Evolutionary conservation across 192 early-diverging fungal genomes (phyloP), one percentile per base, ranked within the genome.

Genomic region (Backusella macrospora): DNA sequence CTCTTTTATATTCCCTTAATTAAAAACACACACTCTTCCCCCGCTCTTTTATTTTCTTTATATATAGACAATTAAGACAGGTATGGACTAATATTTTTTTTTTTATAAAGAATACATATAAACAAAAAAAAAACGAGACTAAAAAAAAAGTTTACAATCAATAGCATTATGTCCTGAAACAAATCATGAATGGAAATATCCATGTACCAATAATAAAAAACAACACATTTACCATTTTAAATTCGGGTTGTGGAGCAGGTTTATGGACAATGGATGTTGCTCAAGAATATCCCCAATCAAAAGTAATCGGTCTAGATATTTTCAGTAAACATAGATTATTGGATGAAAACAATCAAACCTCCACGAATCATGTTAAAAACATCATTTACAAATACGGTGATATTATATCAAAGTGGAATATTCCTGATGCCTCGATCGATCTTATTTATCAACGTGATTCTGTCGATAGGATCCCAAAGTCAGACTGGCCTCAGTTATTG

Each of bases 101-200:
- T 34, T 34, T 34, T 34, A 2, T 34, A 52, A 52, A 16, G 9
- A 52, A 52, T 9, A 59, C 26, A 23, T 26, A 59, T 23, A 26
- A 9, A 10, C 10, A 5, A 23, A 21, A 55, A 21, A 12, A 55
- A 21, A 6, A 59, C 6, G 26, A 59, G 21, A 59, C 52, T 59
- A 59, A 59, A 23, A 26, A 26, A 59, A 12, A 59, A 26, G 7
- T 9, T 13, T 10, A 10, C 9, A 12, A 26, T 59, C n/a, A n/a
- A 29, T 66, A 77, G 76, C 76, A 77, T 67, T 77, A 77, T 72
- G 76, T 77, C 15, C 44, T 77, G 21, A 77, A 77, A 52, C 76
- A 72, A 40, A 48, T 72, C 16, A 55, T 77, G 14, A 64, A 39
- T 18, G 70, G 55, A 6, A 77, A 70, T 21, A 65, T 44, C 10